These are phyloP conservation scores for Eucalyptus paniculata DNA, from an alignment of 345 rosid species.

Conservation along the genomic window DNA sequence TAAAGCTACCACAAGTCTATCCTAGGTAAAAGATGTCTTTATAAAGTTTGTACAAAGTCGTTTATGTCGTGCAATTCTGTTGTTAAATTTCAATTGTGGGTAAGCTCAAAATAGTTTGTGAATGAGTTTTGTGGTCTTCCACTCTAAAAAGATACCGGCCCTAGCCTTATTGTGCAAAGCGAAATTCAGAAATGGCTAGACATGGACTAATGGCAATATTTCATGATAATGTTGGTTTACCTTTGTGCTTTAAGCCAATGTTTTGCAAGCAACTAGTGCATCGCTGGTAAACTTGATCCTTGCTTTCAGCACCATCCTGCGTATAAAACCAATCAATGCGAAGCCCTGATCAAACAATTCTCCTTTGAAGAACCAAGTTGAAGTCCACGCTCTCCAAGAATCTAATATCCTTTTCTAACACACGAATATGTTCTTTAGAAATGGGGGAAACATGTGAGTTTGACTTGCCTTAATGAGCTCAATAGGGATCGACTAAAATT, in stretches of 20 bases:
- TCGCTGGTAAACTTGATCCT: conserved; percentile 57
- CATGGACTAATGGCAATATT: neutral
- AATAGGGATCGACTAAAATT: neutral
- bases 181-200: neutral
- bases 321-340: neutral
- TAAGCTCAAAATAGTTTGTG: neutral
- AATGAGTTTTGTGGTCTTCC: neutral
- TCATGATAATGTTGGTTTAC: conserved; percentile 1
- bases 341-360: neutral
- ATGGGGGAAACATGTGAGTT: neutral
- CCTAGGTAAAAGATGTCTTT: neutral
- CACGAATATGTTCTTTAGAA: neutral
- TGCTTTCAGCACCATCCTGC: conserved; percentile 83
- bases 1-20: neutral
- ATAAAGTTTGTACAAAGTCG: neutral
- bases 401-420: neutral
- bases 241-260: conserved; percentile 62
- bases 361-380: neutral
- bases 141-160: neutral
- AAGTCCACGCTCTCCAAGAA: neutral
- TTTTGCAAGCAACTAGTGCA: conserved; percentile 58
- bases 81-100: neutral
- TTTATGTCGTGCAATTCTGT: neutral
- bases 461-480: neutral
- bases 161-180: neutral